These are phyloP conservation scores for Hortiboletus campestris DNA, from an alignment of 768 basidiomycete genomes.

Conservation along the genomic window DNA sequence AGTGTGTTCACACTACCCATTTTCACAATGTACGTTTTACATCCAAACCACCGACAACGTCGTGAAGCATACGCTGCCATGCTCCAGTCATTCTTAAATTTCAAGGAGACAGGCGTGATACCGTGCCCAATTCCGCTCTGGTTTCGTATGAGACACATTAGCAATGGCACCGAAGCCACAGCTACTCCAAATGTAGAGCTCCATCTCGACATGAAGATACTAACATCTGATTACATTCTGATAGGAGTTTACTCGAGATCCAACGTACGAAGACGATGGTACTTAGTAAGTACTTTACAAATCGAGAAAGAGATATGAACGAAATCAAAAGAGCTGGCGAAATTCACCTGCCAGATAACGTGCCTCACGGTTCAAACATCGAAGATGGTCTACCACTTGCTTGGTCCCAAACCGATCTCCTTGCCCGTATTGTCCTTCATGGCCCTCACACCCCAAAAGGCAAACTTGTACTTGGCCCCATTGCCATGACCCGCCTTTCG, in stretches of 20 bases:
- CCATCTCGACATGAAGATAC: neutral
- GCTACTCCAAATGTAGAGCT: neutral
- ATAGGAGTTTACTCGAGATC: neutral
- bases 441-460: conserved; percentile 41
- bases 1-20: neutral
- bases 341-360: neutral
- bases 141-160: too few relatives aligned
- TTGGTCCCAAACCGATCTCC: conserved; percentile 35
- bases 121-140: too few relatives aligned
- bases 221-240: too few relatives aligned
- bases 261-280: neutral
- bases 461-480: conserved; percentile 28
- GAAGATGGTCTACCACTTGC: conserved; percentile 10
- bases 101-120: too few relatives aligned
- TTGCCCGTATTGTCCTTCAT: conserved; percentile 32
- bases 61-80: conserved; percentile 28
- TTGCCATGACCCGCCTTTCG: conserved; percentile 36
- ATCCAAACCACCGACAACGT: conserved; percentile 47
- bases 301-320: neutral
- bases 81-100: too few relatives aligned
- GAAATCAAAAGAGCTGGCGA: neutral
- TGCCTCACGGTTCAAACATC: neutral
- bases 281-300: neutral
- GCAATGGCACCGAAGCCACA: too few relatives aligned
- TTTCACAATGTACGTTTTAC: conserved; percentile 12